These are phyloP conservation scores for Eutypella sp. DNA, from an alignment of 2,329 filamentous ascomycete genomes.

Conservation along the genomic window DNA sequence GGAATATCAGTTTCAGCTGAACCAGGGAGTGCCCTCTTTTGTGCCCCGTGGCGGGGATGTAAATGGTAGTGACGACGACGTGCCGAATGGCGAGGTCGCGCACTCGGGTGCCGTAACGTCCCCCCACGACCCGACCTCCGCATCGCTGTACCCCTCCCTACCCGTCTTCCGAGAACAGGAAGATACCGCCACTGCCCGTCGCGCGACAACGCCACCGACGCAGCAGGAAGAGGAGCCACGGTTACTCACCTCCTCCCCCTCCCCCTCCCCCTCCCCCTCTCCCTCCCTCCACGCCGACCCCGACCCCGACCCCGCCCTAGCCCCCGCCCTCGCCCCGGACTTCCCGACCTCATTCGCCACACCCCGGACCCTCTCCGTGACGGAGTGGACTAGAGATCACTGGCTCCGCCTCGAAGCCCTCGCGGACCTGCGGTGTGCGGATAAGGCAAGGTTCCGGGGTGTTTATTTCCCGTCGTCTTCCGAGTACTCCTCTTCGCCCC, in stretches of 20 bases:
- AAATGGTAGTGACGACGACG: neutral
- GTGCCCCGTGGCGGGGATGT: too few relatives aligned
- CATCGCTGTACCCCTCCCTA: neutral
- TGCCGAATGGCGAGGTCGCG: neutral
- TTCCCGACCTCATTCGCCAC: neutral
- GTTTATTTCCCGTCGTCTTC: slow-evolving; percentile 14
- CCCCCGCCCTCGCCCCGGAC: neutral
- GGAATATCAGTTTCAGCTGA: neutral
- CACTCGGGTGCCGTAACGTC: neutral
- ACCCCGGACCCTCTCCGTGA: slow-evolving; percentile 34
- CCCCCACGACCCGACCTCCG: neutral
- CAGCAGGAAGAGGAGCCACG: too few relatives aligned
- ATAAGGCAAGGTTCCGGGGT: slow-evolving; percentile 33
- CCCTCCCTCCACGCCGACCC: slow-evolving; percentile 2
- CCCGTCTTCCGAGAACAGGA: neutral
- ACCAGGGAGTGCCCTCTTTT: neutral
- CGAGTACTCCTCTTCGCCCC: slow-evolving; percentile 1
- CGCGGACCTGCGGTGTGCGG: slow-evolving; percentile 41
- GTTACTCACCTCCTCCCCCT: too few relatives aligned
- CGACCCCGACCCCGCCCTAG: neutral
- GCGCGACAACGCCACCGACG: neutral
- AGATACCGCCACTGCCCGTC: too few relatives aligned
- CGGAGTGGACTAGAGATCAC: slow-evolving; percentile 45
- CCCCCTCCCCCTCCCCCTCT: too few relatives aligned
- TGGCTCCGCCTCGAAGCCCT: slow-evolving; percentile 50